phyloP scores from a whole-genome alignment of 305 asterid species.

The Fraxinus ornus region DNA sequence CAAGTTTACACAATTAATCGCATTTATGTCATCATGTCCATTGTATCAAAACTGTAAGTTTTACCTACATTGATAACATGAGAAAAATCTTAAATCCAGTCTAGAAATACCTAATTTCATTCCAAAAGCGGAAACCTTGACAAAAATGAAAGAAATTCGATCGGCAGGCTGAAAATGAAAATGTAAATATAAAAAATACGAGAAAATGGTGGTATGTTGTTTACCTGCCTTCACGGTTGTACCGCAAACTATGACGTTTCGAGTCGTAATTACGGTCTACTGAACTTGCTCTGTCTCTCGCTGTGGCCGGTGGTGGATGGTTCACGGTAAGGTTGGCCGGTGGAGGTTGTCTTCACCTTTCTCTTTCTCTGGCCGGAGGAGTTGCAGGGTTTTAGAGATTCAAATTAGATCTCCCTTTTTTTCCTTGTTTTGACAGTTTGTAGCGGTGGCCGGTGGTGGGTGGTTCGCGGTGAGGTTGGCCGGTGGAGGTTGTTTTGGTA shows the following conservation, averaged over 20 bases:
- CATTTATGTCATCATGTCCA: background rate
- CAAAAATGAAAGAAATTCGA: background rate
- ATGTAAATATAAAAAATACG: background rate
- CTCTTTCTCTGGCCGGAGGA: too few relatives aligned
- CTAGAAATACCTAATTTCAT: background rate
- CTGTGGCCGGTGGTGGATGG: too few relatives aligned
- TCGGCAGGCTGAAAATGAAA: background rate
- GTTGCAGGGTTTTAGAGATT: too few relatives aligned
- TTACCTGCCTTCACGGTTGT: slow-evolving; percentile 69
- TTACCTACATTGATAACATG: background rate
- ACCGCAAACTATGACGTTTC: slow-evolving; percentile 45
- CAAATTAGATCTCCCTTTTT: too few relatives aligned
- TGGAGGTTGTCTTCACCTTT: too few relatives aligned
- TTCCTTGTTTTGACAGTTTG: too few relatives aligned
- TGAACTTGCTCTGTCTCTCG: slow-evolving; percentile 21
- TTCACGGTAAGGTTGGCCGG: too few relatives aligned
- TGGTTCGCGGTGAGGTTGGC: too few relatives aligned
- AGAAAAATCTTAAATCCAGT: background rate
- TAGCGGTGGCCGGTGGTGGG: too few relatives aligned
- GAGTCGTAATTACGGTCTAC: slow-evolving; percentile 39
- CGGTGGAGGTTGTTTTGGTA: too few relatives aligned
- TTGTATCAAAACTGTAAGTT: background rate
- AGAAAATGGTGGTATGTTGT: background rate
- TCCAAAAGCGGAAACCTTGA: background rate
- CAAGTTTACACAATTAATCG: background rate